These are phyloP conservation scores for Teunomyces tritomae DNA, from an alignment of 805 yeast genomes.

Conservation along the genomic window DNA sequence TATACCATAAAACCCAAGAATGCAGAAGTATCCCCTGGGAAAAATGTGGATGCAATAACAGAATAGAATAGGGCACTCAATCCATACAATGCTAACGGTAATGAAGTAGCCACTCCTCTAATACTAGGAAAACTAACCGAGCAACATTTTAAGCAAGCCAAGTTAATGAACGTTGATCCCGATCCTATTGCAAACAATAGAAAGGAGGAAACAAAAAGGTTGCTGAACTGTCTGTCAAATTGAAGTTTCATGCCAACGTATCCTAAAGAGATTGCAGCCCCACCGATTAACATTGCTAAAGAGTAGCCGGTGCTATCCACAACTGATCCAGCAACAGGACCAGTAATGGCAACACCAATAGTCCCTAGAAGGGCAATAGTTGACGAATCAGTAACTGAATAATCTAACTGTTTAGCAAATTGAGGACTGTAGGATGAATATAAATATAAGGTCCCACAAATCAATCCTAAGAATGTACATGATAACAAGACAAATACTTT, in stretches of 20 bases:
- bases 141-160: slow-evolving; percentile 69
- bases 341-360: slow-evolving; percentile 59
- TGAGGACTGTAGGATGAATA: slow-evolving; percentile 81
- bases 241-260: slow-evolving; percentile 55
- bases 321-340: slow-evolving; percentile 65
- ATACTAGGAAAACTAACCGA: slow-evolving; percentile 65
- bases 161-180: slow-evolving; percentile 66
- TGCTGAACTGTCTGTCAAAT: slow-evolving; percentile 39
- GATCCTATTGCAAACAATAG: slow-evolving; percentile 58
- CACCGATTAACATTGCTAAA: slow-evolving; percentile 50
- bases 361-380: slow-evolving; percentile 66
- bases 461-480: slow-evolving; percentile 44
- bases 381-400: slow-evolving; percentile 63
- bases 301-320: slow-evolving; percentile 66
- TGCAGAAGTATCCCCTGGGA: slow-evolving; percentile 56
- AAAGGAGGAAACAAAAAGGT: slow-evolving; percentile 40
- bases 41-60: slow-evolving; percentile 48
- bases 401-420: slow-evolving; percentile 53
- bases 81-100: slow-evolving; percentile 75
- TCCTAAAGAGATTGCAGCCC: slow-evolving; percentile 48
- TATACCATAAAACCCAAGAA: slow-evolving; percentile 48
- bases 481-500: slow-evolving; percentile 21
- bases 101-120: slow-evolving; percentile 72
- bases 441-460: slow-evolving; percentile 72
- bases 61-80: slow-evolving; percentile 70